These are phyloP conservation scores for Monosporozyma solicola DNA, from an alignment of 805 yeast genomes.

Conservation along the genomic window DNA sequence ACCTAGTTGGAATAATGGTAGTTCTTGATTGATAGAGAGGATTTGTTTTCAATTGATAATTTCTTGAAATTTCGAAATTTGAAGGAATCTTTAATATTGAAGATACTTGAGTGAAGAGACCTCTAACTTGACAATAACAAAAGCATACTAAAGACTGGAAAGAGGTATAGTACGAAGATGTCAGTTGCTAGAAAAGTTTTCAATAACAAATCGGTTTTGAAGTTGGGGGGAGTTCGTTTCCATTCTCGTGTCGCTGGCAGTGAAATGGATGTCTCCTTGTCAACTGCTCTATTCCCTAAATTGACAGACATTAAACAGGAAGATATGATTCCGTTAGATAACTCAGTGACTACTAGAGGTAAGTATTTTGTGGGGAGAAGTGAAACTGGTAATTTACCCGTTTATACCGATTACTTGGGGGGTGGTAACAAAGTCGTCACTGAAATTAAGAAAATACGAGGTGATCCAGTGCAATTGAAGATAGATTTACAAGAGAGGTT, in stretches of 20 bases:
- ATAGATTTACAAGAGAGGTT: slow-evolving; percentile 50
- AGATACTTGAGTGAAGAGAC: neutral
- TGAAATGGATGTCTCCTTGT: neutral
- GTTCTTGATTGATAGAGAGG: neutral
- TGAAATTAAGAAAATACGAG: slow-evolving; percentile 61
- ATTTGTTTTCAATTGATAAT: neutral
- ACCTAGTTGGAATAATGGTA: too few relatives aligned
- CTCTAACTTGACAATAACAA: neutral
- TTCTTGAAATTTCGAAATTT: neutral
- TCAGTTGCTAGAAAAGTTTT: neutral
- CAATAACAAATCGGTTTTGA: neutral
- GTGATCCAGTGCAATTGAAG: slow-evolving; percentile 57
- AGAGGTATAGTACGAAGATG: neutral
- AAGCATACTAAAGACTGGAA: neutral
- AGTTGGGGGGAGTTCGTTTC: neutral
- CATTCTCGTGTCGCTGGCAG: neutral
- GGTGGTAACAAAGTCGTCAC: slow-evolving; percentile 57
- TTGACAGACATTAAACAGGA: slow-evolving; percentile 24
- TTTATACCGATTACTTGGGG: slow-evolving; percentile 55
- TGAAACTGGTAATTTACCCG: slow-evolving; percentile 66
- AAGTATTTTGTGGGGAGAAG: slow-evolving; percentile 39
- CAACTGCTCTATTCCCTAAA: slow-evolving; percentile 18
- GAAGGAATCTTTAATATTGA: neutral
- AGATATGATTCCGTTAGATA: slow-evolving; percentile 17
- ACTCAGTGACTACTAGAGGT: slow-evolving; percentile 19